Base-by-base conservation (phyloP, 345 rosid genomes). In the Hibiscus mutabilis region DNA sequence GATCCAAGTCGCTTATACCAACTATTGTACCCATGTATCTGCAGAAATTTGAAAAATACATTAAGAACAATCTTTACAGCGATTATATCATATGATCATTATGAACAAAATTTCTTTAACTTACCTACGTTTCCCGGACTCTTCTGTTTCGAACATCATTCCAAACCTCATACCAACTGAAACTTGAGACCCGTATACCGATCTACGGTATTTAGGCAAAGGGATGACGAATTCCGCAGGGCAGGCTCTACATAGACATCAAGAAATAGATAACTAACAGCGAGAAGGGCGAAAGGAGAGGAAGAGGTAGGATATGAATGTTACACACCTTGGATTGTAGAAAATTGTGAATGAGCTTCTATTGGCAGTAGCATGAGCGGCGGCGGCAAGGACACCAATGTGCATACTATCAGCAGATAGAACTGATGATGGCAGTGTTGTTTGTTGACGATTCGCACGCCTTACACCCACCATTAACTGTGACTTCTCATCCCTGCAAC, bases 101-200 rank as follows among this genome's bases (percentile, higher is more conserved):
- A 19, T 11, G 12, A 62, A 24, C 9, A 49, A 49, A 67, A 49
- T 47, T 19, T 62, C 53, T 57, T 49, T 14, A 24, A 37, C 68
- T 80, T 71, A 89, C 98, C 97, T 86, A 59, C 99, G 94, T 76
- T 95, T 95, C 33, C 90, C 94, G 0, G 99, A 92, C 79, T 95
- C 99, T 68, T 95, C 99, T 4, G 98, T 92, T 80, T 95, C 99
- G 77, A 95, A 95, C 98, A 92, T 95, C 99, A 95, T 95, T 42
- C 99, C 99, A 70, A 95, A 92, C 76, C 98, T 85, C 99, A 95
- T 95, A 59, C 99, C 97, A 75, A 82, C 88, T 6, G 99, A 92
- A 58, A 92, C 82, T 80, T 91, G 95, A 70, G 96, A 86, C 19
- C 98, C 98, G 49, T 81, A 88, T 57, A 95, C 85, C 2, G 99